Conservation (phyloP, 75 land plant species). For the Cupressus sempervirens region DNA sequence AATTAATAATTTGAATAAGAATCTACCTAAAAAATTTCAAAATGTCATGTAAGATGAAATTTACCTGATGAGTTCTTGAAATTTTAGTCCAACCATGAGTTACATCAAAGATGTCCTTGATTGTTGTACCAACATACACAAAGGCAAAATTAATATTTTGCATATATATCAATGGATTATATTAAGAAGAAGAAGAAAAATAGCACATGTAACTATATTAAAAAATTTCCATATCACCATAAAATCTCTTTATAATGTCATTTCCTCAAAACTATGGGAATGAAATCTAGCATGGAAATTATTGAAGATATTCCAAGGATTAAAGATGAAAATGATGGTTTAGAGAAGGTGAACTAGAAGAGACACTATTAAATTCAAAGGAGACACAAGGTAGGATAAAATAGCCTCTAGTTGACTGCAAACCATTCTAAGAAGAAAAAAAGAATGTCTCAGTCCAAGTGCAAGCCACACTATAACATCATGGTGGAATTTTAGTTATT, state of each 20-base stretch:
- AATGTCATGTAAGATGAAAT: not conserved
- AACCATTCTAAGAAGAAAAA: not conserved
- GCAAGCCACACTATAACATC: not conserved
- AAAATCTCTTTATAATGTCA: not conserved
- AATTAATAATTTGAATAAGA: not conserved
- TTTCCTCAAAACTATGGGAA: not conserved
- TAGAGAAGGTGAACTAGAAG: not conserved
- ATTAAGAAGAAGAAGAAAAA: not conserved
- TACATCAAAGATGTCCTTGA: slow-evolving; percentile 90
- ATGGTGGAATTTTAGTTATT: not conserved
- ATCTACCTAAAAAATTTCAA: not conserved
- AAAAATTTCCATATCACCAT: not conserved
- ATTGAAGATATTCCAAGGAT: not conserved
- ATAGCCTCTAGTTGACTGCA: not conserved
- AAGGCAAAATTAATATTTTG: slow-evolving; percentile 91
- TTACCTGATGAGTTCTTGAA: slow-evolving; percentile 78
- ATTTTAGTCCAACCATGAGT: slow-evolving; percentile 83
- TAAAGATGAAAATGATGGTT: not conserved
- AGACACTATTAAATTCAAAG: not conserved
- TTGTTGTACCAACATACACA: slow-evolving; percentile 91
- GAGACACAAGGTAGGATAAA: not conserved
- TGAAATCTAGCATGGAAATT: not conserved
- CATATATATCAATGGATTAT: slow-evolving; percentile 6
- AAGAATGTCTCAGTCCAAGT: not conserved
- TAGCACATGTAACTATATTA: not conserved